Base-by-base conservation (phyloP, 345 rosid species). In the Citropsis articulata region DNA sequence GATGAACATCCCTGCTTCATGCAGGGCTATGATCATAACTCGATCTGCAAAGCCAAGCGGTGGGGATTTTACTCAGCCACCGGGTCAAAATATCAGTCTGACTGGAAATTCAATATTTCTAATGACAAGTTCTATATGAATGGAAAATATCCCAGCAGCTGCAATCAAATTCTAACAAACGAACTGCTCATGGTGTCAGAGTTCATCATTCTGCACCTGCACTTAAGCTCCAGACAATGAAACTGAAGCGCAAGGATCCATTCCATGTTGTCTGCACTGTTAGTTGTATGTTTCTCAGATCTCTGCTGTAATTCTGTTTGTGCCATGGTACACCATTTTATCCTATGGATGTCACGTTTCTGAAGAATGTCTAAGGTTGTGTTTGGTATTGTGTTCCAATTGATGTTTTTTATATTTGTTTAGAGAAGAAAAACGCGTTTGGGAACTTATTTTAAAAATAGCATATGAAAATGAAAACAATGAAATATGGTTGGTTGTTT, bases 171-270 rank as follows among this genome's bases (percentile, higher is more conserved):
- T 80, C 95, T 63, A 93, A 87, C 81, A 94, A 96, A 78, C 90
- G 97, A 55, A 82, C 85, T 56, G 86, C 87, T 82, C 91, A 92
- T 80, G 92, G 95, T 56, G 78, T 86, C 82, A 94, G 90, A 89
- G 90, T 92, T 81, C 93, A 90, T 89, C 97, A 94, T 86, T 91
- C 98, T 61, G 94, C 94, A 62, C 95, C 97, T 81, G 99, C 99
- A 35, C 90, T 94, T 64, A 96, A 94, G 89, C 88, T 96, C 83
- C 95, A 94, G 86, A 92, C 97, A 9, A 89, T 89, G 91, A 94
- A 96, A 86, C 81, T 84, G 82, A 96, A 92, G 88, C 84, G 99
- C 94, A 90, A 83, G 99, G 33, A 69, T 61, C 53, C 50, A 78
- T 73, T 28, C 66, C 59, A 10, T 78, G 68, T 66, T 55, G 63